Evolutionary conservation across 305 asterid genomes (phyloP).

Genomic region (Plantago coronopus): DNA sequence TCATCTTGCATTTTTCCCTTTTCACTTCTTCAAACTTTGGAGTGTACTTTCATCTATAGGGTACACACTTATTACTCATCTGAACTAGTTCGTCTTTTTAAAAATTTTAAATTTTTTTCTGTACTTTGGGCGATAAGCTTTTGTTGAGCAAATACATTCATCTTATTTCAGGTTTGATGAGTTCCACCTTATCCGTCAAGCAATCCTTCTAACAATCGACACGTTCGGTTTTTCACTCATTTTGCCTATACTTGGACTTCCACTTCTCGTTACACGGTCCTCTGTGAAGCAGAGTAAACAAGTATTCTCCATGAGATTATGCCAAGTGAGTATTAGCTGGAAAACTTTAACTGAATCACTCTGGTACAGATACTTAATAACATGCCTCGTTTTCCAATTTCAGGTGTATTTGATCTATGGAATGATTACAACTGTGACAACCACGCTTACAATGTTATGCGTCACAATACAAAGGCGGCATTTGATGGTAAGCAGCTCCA

Average conservation of each 20-base stretch:
- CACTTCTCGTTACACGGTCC: slow-evolving; percentile 52
- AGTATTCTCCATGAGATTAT: slow-evolving; percentile 42
- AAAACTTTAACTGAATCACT: slow-evolving; percentile 10
- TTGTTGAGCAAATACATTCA: slow-evolving; percentile 10
- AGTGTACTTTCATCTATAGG: too few species aligned
- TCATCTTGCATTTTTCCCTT: slow-evolving; percentile 5
- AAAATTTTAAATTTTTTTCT: too few species aligned
- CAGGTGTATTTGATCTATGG: slow-evolving; percentile 89
- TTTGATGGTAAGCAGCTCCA: slow-evolving; percentile 61
- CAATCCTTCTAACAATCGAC: slow-evolving; percentile 70
- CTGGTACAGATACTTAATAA: slow-evolving; percentile 4
- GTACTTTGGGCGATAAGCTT: background rate
- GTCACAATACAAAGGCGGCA: slow-evolving; percentile 88
- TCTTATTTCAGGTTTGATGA: slow-evolving; percentile 70
- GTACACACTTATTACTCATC: too few species aligned
- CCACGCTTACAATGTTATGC: slow-evolving; percentile 70
- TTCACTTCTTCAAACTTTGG: background rate
- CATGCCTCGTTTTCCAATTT: slow-evolving; percentile 17
- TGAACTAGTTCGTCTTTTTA: too few species aligned
- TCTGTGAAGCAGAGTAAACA: slow-evolving; percentile 36
- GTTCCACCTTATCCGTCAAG: slow-evolving; percentile 79
- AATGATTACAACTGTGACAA: slow-evolving; percentile 46
- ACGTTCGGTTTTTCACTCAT: slow-evolving; percentile 87
- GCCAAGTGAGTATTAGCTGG: slow-evolving; percentile 45
- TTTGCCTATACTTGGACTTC: slow-evolving; percentile 81